Base-by-base conservation (phyloP, 257 asterid genomes). In the Henckelia pumila region DNA sequence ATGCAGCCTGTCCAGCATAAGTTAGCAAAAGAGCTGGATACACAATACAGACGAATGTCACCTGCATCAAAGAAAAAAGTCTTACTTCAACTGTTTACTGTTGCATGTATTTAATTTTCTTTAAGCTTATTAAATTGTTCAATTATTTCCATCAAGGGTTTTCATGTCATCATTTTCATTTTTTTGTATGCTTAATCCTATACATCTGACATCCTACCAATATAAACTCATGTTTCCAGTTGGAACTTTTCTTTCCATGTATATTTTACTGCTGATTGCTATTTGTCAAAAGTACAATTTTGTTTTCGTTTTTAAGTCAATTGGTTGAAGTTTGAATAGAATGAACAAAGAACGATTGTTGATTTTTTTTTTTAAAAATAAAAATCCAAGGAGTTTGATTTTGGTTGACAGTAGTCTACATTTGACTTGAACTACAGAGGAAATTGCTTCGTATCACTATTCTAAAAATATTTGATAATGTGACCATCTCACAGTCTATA, bases 1-100 rank as follows among this genome's bases (percentile, higher is more conserved):
- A 88, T 60, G 97, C 98, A 71, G 95, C 95, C 80, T 89, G 97
- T 57, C 98, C 98, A 56, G 98, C 96, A 77, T 92, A 92, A 61
- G 91, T 79, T 65, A 92, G 49, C 73, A 92, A 25, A 58, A 92
- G 98, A 55, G 81, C 83, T 4, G 98, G 98, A 78, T 89, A 92
- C 79, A 92, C 71, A 78, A 88, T 68, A 85, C 88, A 88, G 68
- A 82, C 59, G 71, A 89, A 92, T 23, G 95, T 86, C 6, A 88
- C 69, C 98, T 92, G 93, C 87, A 81, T 70, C 8, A 28, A 64
- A 68, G 53, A 56, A 44, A 82, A 64, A 44, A 71, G 19, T 28
- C 9, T 40, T 59, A 70, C 32, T 57, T 67, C 59, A 71, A 22
- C 63, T 59, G 23, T 11, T 50, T 21, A 22, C 63, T 59, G 23